phyloP scores from a whole-genome alignment of 306 rosid species.

The Fragaria vesca region DNA sequence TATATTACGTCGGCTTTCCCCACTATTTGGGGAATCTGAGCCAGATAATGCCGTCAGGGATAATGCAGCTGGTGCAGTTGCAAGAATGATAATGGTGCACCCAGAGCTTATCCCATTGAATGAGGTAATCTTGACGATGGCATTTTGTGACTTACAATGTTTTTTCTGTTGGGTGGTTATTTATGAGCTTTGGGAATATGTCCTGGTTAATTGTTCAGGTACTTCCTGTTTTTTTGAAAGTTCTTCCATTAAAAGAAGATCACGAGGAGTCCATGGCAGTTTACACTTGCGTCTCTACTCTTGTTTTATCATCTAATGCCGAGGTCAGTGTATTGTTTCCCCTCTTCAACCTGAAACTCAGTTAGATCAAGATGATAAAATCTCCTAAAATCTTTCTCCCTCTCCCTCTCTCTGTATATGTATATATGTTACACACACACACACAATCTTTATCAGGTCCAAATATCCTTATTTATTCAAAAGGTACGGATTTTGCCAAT shows the following conservation, averaged over 20 bases:
- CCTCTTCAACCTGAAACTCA: not conserved
- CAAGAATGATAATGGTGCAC: slow-evolving; percentile 98
- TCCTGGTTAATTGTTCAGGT: slow-evolving; percentile 58
- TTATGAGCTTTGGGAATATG: slow-evolving; percentile 3
- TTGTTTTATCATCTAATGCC: slow-evolving; percentile 84
- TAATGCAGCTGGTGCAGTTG: slow-evolving; percentile 98
- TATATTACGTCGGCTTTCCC: slow-evolving; percentile 77
- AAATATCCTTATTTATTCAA: too few relatives aligned
- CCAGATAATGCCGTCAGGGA: slow-evolving; percentile 96
- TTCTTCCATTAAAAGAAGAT: slow-evolving; percentile 94
- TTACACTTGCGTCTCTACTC: slow-evolving; percentile 73
- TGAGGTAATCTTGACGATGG: slow-evolving; percentile 50
- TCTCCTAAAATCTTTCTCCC: too few relatives aligned
- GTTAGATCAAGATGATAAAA: not conserved
- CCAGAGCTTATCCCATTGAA: slow-evolving; percentile 87
- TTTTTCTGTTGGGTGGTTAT: slow-evolving; percentile 9
- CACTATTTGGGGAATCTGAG: slow-evolving; percentile 93
- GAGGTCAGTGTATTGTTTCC: slow-evolving; percentile 54
- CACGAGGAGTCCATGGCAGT: slow-evolving; percentile 93
- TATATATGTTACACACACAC: too few relatives aligned
- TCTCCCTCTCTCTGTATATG: too few relatives aligned
- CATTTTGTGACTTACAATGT: not conserved
- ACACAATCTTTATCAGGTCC: too few relatives aligned
- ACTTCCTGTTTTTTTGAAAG: slow-evolving; percentile 86
- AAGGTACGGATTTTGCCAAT: too few relatives aligned